These are phyloP conservation scores for Phytophthora uliginosa DNA, from an alignment of 352 stramenopile species.

Conservation along the genomic window DNA sequence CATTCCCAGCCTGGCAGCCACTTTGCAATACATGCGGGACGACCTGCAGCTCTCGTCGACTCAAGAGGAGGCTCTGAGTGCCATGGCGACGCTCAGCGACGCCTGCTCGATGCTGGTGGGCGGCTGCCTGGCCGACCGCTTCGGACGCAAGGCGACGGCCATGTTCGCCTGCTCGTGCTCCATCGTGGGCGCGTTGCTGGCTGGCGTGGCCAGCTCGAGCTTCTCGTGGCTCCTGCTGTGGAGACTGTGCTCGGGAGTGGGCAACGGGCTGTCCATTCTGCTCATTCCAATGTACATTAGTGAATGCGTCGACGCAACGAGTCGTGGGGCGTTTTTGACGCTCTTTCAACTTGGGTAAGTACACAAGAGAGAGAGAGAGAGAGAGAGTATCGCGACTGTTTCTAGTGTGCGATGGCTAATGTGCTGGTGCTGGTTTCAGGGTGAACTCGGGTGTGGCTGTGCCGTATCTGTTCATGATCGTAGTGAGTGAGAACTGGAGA, in stretches of 20 bases:
- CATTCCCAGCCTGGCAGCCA: constrained; percentile 60
- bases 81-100: constrained; percentile 84
- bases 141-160: constrained; percentile 75
- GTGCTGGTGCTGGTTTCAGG: constrained; percentile 30
- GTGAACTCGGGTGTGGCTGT: constrained; percentile 82
- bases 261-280: constrained; percentile 88
- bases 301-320: constrained; percentile 75
- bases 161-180: constrained; percentile 82
- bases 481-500: constrained; percentile 81
- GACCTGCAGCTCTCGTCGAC: constrained; percentile 70
- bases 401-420: background rate
- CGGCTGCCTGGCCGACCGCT: constrained; percentile 74
- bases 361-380: too few relatives aligned
- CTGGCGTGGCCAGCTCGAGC: constrained; percentile 61
- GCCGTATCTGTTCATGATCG: constrained; percentile 86
- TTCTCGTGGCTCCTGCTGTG: constrained; percentile 75
- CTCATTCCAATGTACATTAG: constrained; percentile 93
- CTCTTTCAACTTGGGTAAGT: constrained; percentile 85
- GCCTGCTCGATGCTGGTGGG: constrained; percentile 85
- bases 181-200: constrained; percentile 70
- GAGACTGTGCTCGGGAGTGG: constrained; percentile 78
- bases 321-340: constrained; percentile 76
- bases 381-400: too few relatives aligned
- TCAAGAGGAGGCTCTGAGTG: constrained; percentile 82
- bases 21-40: constrained; percentile 87